phyloP scores from a whole-genome alignment of 495 filamentous ascomycete genomes.

The Tirmania nivea region DNA sequence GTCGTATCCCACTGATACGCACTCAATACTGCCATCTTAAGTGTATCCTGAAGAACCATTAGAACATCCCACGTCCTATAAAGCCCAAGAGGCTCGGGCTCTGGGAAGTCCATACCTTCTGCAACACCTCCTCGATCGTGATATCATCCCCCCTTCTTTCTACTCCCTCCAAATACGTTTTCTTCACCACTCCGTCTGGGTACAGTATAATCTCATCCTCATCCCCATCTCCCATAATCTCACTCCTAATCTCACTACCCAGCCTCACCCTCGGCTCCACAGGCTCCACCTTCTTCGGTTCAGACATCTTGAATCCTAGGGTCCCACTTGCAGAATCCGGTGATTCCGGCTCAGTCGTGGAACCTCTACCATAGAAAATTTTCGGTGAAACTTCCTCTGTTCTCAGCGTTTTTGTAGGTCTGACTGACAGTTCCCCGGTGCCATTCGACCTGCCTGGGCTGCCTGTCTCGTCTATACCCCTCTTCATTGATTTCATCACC shows the following conservation, averaged over 20 bases:
- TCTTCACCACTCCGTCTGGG: conserved; percentile 55
- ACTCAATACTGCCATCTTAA: conserved; percentile 60
- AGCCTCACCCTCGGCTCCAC: too few relatives aligned
- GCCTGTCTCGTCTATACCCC: too few relatives aligned
- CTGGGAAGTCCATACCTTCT: conserved; percentile 24
- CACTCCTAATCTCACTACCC: not conserved
- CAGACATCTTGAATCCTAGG: too few relatives aligned
- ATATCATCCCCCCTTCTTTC: conserved; percentile 42
- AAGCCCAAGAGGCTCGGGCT: not conserved
- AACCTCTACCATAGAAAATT: too few relatives aligned
- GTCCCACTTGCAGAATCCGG: too few relatives aligned
- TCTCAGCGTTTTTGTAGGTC: too few relatives aligned
- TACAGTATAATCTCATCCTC: conserved; percentile 28
- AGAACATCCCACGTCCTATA: not conserved
- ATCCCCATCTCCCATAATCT: not conserved
- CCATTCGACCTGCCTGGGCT: too few relatives aligned
- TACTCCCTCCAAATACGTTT: conserved; percentile 39
- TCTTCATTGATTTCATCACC: too few relatives aligned
- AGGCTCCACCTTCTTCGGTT: too few relatives aligned
- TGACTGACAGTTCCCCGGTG: too few relatives aligned
- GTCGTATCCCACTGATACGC: conserved; percentile 69
- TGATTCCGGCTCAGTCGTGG: too few relatives aligned
- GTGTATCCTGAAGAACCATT: conserved; percentile 21
- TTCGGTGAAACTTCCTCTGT: too few relatives aligned
- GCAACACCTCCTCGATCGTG: conserved; percentile 74